These are phyloP conservation scores for Linanthus parryae DNA, from an alignment of 148 eudicot species.

Conservation along the genomic window DNA sequence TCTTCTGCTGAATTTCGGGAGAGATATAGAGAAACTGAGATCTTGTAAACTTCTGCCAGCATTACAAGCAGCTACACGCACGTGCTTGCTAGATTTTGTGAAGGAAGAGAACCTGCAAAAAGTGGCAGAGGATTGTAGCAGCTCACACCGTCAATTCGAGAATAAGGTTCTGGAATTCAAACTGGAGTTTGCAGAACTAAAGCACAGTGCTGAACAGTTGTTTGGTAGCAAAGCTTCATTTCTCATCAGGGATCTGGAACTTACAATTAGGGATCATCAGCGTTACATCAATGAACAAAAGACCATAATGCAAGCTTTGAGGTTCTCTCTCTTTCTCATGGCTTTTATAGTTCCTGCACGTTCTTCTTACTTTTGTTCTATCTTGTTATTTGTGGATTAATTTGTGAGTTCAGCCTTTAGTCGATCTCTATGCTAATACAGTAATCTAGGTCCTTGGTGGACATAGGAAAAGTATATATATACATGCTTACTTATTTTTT, in stretches of 20 bases:
- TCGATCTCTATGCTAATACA: too few species aligned
- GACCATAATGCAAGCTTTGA: constrained; percentile 90
- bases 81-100: constrained; percentile 83
- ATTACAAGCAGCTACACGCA: constrained; percentile 54
- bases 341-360: too few species aligned
- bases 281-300: constrained; percentile 56
- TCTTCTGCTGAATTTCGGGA: constrained; percentile 52
- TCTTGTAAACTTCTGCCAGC: constrained; percentile 61
- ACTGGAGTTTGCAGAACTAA: constrained; percentile 78
- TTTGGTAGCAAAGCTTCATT: constrained; percentile 66
- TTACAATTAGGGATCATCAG: constrained; percentile 55
- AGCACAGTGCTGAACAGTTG: constrained; percentile 64
- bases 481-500: too few species aligned
- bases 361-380: too few species aligned
- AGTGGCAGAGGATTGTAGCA: constrained; percentile 56
- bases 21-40: constrained; percentile 75
- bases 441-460: too few species aligned
- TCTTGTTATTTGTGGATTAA: too few species aligned
- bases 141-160: constrained; percentile 84
- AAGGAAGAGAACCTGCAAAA: constrained; percentile 82
- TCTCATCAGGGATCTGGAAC: constrained; percentile 65
- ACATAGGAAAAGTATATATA: too few species aligned
- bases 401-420: too few species aligned
- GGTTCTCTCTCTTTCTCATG: constrained; percentile 37
- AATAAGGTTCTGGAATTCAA: constrained; percentile 86